Conservation (phyloP, 2,329 filamentous ascomycete genomes). For the Paracoccidioides brasiliensis region DNA sequence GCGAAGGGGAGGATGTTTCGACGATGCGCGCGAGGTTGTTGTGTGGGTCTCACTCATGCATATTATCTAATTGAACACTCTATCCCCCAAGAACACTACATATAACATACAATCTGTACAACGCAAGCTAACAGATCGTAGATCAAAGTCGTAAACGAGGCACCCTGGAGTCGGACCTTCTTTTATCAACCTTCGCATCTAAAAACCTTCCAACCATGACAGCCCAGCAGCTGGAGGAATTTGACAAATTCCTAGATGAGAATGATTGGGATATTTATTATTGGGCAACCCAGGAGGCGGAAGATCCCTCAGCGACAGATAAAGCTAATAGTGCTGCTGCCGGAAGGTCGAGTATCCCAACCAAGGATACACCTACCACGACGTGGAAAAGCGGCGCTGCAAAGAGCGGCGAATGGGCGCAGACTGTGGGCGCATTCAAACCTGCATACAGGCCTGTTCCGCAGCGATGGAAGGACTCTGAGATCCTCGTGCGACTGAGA, state of each 20-base stretch:
- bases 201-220: conserved; percentile 63
- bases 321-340: conserved; percentile 32
- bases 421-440: conserved; percentile 89
- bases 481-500: conserved; percentile 63
- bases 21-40: conserved; percentile 83
- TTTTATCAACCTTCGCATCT: conserved; percentile 90
- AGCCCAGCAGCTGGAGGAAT: conserved; percentile 59
- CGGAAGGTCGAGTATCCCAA: conserved; percentile 4
- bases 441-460: conserved; percentile 88
- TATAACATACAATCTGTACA: not conserved
- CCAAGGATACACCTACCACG: conserved; percentile 30
- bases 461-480: conserved; percentile 67
- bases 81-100: not conserved
- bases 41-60: conserved; percentile 31
- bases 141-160: conserved; percentile 96
- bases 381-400: conserved; percentile 40
- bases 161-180: conserved; percentile 86
- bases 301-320: conserved; percentile 40
- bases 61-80: not conserved
- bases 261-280: conserved; percentile 99
- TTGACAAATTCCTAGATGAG: conserved; percentile 89
- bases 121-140: conserved; percentile 26
- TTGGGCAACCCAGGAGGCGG: conserved; percentile 82
- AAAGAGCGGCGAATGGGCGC: conserved; percentile 75
- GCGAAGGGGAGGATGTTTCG: conserved; percentile 66